These are phyloP conservation scores for Porcisia hertigi DNA, from an alignment of 208 protist genomes.

Conservation along the genomic window DNA sequence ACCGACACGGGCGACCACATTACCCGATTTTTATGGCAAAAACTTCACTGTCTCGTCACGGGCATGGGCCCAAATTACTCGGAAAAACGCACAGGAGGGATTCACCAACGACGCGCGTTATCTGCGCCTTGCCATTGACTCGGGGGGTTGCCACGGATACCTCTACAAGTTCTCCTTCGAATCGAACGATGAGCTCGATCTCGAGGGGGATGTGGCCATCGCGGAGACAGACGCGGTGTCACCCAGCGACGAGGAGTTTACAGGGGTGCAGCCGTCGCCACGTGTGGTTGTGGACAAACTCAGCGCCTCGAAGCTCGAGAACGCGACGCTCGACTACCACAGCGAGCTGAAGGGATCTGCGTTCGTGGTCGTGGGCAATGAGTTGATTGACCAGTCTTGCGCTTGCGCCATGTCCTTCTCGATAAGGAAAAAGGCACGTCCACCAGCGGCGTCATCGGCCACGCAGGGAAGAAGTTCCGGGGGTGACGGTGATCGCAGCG, in stretches of 20 bases:
- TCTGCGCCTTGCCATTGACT: slow-evolving; percentile 84
- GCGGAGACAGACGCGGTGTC: slow-evolving; percentile 54
- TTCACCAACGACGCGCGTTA: slow-evolving; percentile 72
- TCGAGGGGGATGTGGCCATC: slow-evolving; percentile 72
- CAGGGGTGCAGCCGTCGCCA: slow-evolving; percentile 37
- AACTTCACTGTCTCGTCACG: slow-evolving; percentile 73
- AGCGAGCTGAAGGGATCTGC: slow-evolving; percentile 88
- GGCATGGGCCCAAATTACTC: slow-evolving; percentile 70
- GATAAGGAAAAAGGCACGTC: slow-evolving; percentile 45
- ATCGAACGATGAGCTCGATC: slow-evolving; percentile 36
- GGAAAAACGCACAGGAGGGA: slow-evolving; percentile 80
- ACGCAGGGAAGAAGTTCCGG: not conserved
- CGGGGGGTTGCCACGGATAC: slow-evolving; percentile 89
- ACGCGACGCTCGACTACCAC: slow-evolving; percentile 84
- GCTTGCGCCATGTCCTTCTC: slow-evolving; percentile 92
- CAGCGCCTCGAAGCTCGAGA: slow-evolving; percentile 69
- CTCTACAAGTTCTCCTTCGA: slow-evolving; percentile 90
- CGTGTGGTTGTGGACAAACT: slow-evolving; percentile 76
- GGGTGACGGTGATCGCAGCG: not conserved
- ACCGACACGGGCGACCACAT: not conserved
- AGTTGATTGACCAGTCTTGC: slow-evolving; percentile 88
- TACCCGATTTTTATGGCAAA: slow-evolving; percentile 69
- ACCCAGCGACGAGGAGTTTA: slow-evolving; percentile 21
- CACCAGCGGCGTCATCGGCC: slow-evolving; percentile 2
- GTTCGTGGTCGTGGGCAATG: slow-evolving; percentile 90